Conservation (phyloP, 2,329 filamentous ascomycete species). For the Botrytis medusae region DNA sequence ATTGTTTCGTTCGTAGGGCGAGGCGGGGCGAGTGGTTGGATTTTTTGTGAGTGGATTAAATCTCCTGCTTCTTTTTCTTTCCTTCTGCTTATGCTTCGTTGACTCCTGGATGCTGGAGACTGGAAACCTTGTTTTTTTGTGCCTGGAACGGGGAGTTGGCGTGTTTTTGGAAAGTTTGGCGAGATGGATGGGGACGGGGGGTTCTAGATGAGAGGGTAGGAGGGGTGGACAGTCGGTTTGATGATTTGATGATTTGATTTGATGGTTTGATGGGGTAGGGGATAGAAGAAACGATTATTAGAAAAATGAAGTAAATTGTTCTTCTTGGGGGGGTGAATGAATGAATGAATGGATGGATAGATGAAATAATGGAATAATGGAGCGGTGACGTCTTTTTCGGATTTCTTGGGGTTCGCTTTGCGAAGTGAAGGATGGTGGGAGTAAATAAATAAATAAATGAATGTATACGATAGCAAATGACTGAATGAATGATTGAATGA, state of each 20-base stretch:
- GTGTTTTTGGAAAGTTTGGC: not conserved
- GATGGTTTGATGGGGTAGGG: not conserved
- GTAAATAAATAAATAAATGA: not conserved
- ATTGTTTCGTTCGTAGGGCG: constrained; percentile 9
- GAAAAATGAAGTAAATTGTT: not conserved
- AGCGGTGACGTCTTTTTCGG: not conserved
- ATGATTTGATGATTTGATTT: not conserved
- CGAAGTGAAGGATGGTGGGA: not conserved
- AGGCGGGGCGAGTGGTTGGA: not conserved
- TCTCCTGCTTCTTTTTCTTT: not conserved
- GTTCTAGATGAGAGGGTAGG: not conserved
- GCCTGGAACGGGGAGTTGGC: not conserved
- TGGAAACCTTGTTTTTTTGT: not conserved
- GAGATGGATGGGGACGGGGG: not conserved
- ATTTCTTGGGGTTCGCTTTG: not conserved
- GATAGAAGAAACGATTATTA: not conserved
- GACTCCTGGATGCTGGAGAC: not conserved
- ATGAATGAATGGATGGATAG: not conserved
- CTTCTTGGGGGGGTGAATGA: not conserved
- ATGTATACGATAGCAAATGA: not conserved
- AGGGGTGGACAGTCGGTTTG: not conserved
- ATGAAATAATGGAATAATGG: not conserved
- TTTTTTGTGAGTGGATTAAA: not conserved
- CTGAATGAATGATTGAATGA: not conserved
- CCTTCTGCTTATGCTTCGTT: not conserved